Percentiles rank a stretch among this genome's conserved stretches.
Conservation (phyloP, 2,329 filamentous ascomycete genomes). For the Calonectria pseudoreteaudii region DNA sequence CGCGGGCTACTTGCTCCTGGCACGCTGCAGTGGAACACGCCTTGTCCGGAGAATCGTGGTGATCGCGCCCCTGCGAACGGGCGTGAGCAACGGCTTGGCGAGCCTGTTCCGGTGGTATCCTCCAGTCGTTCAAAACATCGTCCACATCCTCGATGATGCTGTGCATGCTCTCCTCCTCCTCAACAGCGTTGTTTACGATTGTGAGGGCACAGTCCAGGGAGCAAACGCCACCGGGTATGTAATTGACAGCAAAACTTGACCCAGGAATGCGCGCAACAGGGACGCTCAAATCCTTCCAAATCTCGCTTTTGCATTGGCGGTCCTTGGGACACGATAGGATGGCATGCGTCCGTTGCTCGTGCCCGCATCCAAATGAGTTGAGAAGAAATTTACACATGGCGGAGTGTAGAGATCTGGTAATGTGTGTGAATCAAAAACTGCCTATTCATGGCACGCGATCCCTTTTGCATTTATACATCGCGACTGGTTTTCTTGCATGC, state of each 20-base stretch:
- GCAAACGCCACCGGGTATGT: background rate
- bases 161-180: conserved; percentile 2
- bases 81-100: background rate
- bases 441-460: background rate
- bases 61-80: background rate
- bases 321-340: background rate
- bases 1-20: background rate
- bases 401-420: background rate
- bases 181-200: background rate
- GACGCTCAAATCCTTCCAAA: background rate
- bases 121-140: background rate
- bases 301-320: background rate
- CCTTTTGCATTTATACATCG: background rate
- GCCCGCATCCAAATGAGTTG: background rate
- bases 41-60: background rate
- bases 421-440: background rate
- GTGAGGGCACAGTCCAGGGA: background rate
- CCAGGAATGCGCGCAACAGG: background rate
- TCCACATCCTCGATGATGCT: background rate
- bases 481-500: background rate
- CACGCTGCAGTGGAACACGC: conserved; percentile 25
- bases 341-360: background rate
- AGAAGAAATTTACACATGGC: background rate
- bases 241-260: background rate
- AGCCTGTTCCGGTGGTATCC: background rate